These are phyloP conservation scores for Rhodomyrtus tomentosa DNA, from an alignment of 345 rosid genomes.

Conservation along the genomic window DNA sequence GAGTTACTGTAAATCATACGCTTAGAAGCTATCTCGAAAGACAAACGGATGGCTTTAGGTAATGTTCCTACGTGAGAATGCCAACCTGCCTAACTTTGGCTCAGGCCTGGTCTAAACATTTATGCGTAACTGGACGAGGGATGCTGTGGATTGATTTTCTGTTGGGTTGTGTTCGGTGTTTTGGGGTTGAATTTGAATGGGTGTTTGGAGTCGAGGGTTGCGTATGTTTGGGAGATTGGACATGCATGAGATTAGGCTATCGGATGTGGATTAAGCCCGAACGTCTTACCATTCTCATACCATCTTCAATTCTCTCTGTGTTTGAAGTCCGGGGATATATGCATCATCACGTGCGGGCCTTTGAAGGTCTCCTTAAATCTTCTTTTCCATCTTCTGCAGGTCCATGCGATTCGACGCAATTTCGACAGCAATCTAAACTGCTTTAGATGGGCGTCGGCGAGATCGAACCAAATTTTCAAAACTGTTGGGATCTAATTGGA, in stretches of 20 bases:
- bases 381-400: neutral
- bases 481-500: neutral
- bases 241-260: neutral
- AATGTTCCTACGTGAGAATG: neutral
- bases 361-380: neutral
- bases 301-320: neutral
- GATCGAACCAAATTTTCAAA: neutral
- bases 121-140: neutral
- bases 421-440: neutral
- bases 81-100: neutral
- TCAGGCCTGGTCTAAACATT: neutral
- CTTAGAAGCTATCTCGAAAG: neutral
- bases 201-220: neutral
- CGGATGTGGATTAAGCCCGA: neutral
- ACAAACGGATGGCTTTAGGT: neutral
- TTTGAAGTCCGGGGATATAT: neutral
- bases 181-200: neutral
- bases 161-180: neutral
- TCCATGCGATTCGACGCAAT: neutral
- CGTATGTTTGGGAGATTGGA: neutral
- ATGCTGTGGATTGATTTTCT: neutral
- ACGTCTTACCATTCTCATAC: neutral
- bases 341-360: neutral
- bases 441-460: neutral
- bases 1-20: neutral